Base-by-base conservation (phyloP, 768 basidiomycete species). In the Lentinula edodes region DNA sequence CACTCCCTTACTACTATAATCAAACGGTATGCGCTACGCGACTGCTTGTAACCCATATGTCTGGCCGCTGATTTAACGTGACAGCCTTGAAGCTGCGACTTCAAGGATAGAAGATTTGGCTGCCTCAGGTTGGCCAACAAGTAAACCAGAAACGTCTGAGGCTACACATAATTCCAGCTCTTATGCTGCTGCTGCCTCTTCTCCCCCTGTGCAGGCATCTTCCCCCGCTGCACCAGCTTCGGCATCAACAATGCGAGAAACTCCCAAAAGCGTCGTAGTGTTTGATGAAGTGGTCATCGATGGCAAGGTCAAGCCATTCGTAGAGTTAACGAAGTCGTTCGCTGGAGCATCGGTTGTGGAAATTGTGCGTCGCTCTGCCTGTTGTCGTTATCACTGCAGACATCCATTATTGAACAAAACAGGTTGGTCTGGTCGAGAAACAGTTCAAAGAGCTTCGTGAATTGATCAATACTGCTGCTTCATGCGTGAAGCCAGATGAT, bases 31-130 rank as follows among this genome's bases (percentile, higher is more conserved):
- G 38, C n/a, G 20, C 3, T 12, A 52, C 18, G 32, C 66, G 55
- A 46, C 58, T 62, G 50, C 53, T 9, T 35, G 38, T 52, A 45
- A 52, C 38, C 64, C 43, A 48, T 13, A 59, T 65, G 41, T 61
- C 60, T 57, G 20, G 20, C 62, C 43, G 43, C 55, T 62, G 39
- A 57, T 61, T 62, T 16, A 60, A 62, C 79, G 83, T 52, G 50
- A 35, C 69, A 95, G 95, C 65, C 83, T 94, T 55, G 91, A 95
- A 80, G 97, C 97, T 28, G 92, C 94, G 8, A 95, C 93, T 6
- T 92, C 91, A 48, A 86, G 97, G 38, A 84, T 99, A 39, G 97
- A 99, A 74, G 97, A 99, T 70, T 78, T 94, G 63, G 89, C 89
- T 41, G 78, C 82, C 43, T 77, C 58, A 66, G 73, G 62, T 18